These are phyloP conservation scores for Rhizophora apiculata DNA, from an alignment of 345 rosid species.

Conservation along the genomic window DNA sequence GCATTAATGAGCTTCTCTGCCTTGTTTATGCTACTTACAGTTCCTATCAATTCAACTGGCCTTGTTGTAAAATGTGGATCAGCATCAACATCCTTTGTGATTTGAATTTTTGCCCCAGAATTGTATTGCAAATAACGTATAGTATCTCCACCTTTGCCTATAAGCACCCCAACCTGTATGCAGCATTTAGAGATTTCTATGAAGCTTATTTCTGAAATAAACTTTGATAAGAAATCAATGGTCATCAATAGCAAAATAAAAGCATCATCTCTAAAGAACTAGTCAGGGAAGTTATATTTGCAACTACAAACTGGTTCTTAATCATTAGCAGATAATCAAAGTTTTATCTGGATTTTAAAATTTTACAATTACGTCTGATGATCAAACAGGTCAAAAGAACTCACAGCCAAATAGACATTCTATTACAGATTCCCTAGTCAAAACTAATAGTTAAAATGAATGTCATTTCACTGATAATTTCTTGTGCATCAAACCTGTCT, in stretches of 20 bases:
- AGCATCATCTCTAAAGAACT: no score
- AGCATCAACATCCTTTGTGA: constrained; percentile 80
- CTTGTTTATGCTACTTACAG: constrained; percentile 47
- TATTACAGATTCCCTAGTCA: no score
- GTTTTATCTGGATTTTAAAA: no score
- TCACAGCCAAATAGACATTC: neutral
- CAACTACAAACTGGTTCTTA: no score
- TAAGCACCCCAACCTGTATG: constrained; percentile 82
- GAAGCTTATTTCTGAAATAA: neutral
- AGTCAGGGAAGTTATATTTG: no score
- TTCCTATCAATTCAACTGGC: constrained; percentile 84
- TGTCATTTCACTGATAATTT: neutral
- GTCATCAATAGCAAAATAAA: neutral
- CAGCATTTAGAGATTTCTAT: constrained; percentile 5
- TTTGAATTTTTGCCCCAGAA: constrained; percentile 94
- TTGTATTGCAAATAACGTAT: constrained; percentile 67
- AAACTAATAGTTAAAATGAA: neutral
- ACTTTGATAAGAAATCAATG: neutral
- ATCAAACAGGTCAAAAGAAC: no score
- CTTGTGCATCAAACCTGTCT: neutral
- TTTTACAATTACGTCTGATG: no score
- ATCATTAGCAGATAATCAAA: no score
- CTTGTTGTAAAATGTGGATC: constrained; percentile 65
- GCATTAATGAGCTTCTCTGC: constrained; percentile 82
- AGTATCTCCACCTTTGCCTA: constrained; percentile 92